Conservation (phyloP, 208 protist genomes). For the Angomonas deanei region DNA sequence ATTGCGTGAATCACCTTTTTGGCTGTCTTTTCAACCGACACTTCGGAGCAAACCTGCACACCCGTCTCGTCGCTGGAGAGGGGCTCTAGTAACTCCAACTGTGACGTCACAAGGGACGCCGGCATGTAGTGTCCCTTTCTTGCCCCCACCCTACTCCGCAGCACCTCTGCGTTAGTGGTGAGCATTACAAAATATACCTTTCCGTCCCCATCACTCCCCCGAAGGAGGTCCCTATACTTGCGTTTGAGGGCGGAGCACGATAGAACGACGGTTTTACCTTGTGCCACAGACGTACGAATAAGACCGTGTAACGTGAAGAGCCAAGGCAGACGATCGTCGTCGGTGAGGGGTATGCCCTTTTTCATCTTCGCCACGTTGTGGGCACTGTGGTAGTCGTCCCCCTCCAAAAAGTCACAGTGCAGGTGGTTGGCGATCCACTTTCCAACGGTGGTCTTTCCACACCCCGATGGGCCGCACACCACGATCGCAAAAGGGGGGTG, state of each 20-base stretch:
- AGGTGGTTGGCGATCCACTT: constrained; percentile 33
- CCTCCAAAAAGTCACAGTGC: constrained; percentile 46
- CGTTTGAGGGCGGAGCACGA: constrained; percentile 60
- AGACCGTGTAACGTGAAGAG: constrained; percentile 32
- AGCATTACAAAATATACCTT: constrained; percentile 55
- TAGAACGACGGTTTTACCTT: constrained; percentile 32
- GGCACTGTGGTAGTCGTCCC: constrained; percentile 62
- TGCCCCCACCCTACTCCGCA: constrained; percentile 29
- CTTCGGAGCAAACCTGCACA: constrained; percentile 15
- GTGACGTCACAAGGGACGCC: constrained; percentile 42
- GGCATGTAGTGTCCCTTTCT: constrained; percentile 70
- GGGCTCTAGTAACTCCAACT: constrained; percentile 48
- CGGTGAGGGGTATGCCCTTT: constrained; percentile 51
- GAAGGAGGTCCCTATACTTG: constrained; percentile 54
- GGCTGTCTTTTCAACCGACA: neutral
- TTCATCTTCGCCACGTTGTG: constrained; percentile 63
- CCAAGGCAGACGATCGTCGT: constrained; percentile 76
- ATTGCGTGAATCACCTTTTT: too few relatives aligned
- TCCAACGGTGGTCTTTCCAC: constrained; percentile 76
- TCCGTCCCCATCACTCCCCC: constrained; percentile 1
- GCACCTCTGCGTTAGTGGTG: constrained; percentile 14
- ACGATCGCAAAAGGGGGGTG: constrained; percentile 24
- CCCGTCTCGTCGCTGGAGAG: constrained; percentile 33
- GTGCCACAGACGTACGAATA: constrained; percentile 16
- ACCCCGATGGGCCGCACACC: constrained; percentile 62